Evolutionary conservation across 2,329 filamentous ascomycete genomes (phyloP), one percentile per base, ranked within the genome.

Genomic region (Aureobasidium musti): DNA sequence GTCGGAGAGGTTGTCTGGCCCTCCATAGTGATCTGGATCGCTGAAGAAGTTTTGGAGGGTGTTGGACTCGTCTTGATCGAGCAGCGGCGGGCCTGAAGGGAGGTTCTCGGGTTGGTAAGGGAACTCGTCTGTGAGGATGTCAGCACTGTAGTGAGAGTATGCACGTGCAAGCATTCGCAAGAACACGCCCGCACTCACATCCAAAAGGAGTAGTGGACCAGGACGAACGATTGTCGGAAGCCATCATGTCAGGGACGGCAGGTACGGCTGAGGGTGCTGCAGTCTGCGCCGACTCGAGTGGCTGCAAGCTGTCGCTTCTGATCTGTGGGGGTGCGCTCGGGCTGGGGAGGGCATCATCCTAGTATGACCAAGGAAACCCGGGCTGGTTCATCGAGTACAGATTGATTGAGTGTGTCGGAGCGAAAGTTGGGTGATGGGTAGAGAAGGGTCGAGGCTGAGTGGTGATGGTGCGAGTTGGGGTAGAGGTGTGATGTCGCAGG

Each of bases 41-140:
- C 54, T 54, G 59, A 67, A 68, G 67, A 68, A 68, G 61, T 60
- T 57, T 17, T 68, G 50, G 14, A 68, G 67, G 14, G 41, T 35
- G 33, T 14, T 43, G n/a, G 54, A 61, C 45, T 68, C 67, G 37
- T 63, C 47, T 43, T 57, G 43, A 19, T 68, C 56, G 28, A 68
- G 67, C 47, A 68, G 30, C 13, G 66, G 41, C n/a, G 66, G 61
- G 41, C 66, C 66, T 7, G 52, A 47, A 14, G 63, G 61, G 14
- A 28, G 61, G 19, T 53, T 49, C 2, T 54, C 49, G 35, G 61
- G 47, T 23, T 50, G 61, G 49, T 64, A 64, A 1, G 47, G 28
- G 49, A 64, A 64, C 28, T 50, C 47, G 61, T 64, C 61, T 64
- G 61, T 54, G 30, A 5, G n/a, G 1, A 2, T 3, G 61, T 64